Percentiles rank a stretch among this genome's conserved stretches.
These are phyloP conservation scores for Lentinula guzmanii DNA, from an alignment of 768 basidiomycete genomes.

Conservation along the genomic window DNA sequence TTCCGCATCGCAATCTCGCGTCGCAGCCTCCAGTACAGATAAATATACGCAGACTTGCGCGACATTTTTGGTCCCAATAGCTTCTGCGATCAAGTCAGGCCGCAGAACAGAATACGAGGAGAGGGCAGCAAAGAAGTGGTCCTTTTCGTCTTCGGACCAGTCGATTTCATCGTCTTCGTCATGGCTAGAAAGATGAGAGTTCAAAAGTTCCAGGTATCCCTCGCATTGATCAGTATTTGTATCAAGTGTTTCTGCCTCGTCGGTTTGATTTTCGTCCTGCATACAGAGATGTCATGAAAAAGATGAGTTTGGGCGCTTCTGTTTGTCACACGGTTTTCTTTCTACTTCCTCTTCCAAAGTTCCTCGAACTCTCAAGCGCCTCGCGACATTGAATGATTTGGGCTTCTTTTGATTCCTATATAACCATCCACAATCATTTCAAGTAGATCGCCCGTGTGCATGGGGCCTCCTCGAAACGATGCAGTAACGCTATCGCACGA, in stretches of 20 bases:
- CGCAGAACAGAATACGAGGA: conserved; percentile 61
- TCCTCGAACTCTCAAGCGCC: not conserved
- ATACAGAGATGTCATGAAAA: not conserved
- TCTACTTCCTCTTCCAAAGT: not conserved
- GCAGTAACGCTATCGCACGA: not conserved
- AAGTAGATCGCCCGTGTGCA: not conserved
- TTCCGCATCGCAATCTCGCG: conserved; percentile 5
- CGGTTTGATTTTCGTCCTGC: not conserved
- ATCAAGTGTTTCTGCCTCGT: not conserved
- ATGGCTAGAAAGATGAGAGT: not conserved
- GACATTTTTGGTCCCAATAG: conserved; percentile 58
- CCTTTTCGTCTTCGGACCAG: conserved; percentile 70
- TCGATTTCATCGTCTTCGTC: conserved; percentile 17
- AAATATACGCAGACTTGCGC: conserved; percentile 69
- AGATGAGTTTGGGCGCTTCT: not conserved
- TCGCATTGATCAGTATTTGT: not conserved
- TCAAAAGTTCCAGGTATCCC: not conserved
- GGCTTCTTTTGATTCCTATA: not conserved
- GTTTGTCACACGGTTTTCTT: not conserved
- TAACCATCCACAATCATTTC: not conserved
- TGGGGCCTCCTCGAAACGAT: not conserved
- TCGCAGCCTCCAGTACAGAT: conserved; percentile 30
- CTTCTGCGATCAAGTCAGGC: conserved; percentile 70
- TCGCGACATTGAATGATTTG: not conserved
- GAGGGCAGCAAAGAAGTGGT: conserved; percentile 66